Conservation (phyloP, 805 yeast genomes). For the Pichia phayaonensis region DNA sequence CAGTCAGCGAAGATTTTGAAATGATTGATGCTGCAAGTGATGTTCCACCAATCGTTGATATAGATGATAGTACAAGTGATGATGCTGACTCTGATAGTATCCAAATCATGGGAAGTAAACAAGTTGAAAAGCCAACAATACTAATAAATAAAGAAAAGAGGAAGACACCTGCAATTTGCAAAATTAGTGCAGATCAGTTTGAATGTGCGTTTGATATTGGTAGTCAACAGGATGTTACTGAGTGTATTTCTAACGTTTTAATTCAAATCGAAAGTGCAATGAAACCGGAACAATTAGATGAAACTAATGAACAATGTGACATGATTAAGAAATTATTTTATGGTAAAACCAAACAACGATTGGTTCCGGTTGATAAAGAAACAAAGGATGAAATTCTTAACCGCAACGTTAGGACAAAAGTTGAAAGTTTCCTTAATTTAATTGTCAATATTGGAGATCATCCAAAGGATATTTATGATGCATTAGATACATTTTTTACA, state of each 20-base stretch:
- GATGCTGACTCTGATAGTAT: not conserved
- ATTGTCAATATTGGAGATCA: slow-evolving; percentile 83
- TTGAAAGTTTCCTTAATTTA: slow-evolving; percentile 73
- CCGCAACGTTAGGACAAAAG: slow-evolving; percentile 37
- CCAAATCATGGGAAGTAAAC: not conserved
- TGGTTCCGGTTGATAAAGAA: slow-evolving; percentile 40
- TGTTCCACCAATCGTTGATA: not conserved
- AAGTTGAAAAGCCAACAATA: not conserved
- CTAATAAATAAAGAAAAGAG: not conserved
- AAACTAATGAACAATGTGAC: slow-evolving; percentile 78
- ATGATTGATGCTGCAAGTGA: slow-evolving; percentile 3
- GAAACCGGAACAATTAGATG: slow-evolving; percentile 56
- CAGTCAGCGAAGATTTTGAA: slow-evolving; percentile 3
- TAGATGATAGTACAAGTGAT: not conserved
- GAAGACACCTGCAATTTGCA: slow-evolving; percentile 25
- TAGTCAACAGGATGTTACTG: slow-evolving; percentile 95
- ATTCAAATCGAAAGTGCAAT: slow-evolving; percentile 87
- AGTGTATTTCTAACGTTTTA: slow-evolving; percentile 89
- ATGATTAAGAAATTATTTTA: slow-evolving; percentile 72
- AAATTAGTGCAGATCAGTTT: slow-evolving; percentile 53
- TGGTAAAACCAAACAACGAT: slow-evolving; percentile 76
- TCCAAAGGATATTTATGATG: slow-evolving; percentile 84
- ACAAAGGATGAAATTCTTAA: slow-evolving; percentile 24
- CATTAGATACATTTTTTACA: slow-evolving; percentile 75
- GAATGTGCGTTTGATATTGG: slow-evolving; percentile 74